Base-by-base conservation (phyloP, 2,329 filamentous ascomycete species). In the Teratosphaeria viscida region DNA sequence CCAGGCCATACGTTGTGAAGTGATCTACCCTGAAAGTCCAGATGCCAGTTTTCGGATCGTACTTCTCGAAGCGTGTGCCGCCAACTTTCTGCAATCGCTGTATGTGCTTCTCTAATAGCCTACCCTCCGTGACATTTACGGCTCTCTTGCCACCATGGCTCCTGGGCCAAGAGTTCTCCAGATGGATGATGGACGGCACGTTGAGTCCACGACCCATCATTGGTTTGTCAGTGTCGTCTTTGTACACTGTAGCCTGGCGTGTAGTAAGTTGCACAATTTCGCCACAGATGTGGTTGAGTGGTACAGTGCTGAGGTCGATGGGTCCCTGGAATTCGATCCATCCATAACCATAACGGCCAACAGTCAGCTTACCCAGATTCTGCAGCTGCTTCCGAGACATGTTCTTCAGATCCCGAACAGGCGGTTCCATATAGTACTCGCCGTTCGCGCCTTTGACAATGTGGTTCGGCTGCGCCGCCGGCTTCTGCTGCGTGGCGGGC, bases 11-110 rank as follows among this genome's bases (percentile, higher is more conserved):
- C 1, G 91, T 96, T 1, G 92, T 97, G 73, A 95, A 99, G 74
- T 99, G 94, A 69, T 92, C 86, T n/a, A 99, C 94, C 10, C 80
- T 85, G 77, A 99, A 99, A 14, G 84, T 83, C 95, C 95, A 99
- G 54, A 89, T 82, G 57, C 92, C 94, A 57, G 85, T 91, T 1
- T 89, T 81, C 60, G 81, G 79, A 64, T 95, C 83, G 73, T 96
- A 99, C 67, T 81, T 81, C 67, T 92, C 80, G 68, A 96, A 97
- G 3, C 85, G 84, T 0, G 94, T 97, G 71, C 90, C 87, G 8
- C 79, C 77, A 43, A 96, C 90, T 60, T 82, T 84, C 78, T 85
- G 88, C 27, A 99, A 83, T 58, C 89, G 87, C 62, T 87, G 84
- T 59, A 96, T 76, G 73, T 99, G 94, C 75, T 91, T 95, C 43